phyloP scores from a whole-genome alignment of 1,284 basidiomycete species.

The Sanghuangporus weigelae region DNA sequence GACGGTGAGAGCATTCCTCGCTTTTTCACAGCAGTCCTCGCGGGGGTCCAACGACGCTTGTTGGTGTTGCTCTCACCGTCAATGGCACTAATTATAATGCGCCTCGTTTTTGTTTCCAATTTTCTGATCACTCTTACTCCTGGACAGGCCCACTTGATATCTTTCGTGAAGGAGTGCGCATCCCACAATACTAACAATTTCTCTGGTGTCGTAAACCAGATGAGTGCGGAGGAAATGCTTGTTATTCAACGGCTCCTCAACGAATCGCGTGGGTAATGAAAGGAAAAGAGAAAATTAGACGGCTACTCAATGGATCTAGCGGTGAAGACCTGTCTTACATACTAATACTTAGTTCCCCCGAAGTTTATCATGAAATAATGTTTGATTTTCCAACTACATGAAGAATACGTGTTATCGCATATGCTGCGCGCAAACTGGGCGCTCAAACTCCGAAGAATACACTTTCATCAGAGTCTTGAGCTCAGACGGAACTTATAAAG shows the following conservation, averaged over 20 bases:
- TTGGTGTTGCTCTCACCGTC: not conserved
- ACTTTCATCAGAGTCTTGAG: not conserved
- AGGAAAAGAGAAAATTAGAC: not conserved
- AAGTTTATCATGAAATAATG: too few species aligned
- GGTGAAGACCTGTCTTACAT: not conserved
- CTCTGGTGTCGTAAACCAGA: slow-evolving; percentile 54
- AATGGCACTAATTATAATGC: not conserved
- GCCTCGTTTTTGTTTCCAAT: not conserved
- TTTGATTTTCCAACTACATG: too few species aligned
- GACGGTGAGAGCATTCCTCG: slow-evolving; percentile 47
- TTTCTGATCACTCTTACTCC: slow-evolving; percentile 17
- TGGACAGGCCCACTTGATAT: slow-evolving; percentile 57
- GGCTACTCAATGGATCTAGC: not conserved
- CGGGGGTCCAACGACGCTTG: not conserved
- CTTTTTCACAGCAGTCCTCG: not conserved
- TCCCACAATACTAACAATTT: slow-evolving; percentile 63
- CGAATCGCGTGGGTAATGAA: not conserved
- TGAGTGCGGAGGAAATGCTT: slow-evolving; percentile 64
- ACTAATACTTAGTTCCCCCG: not conserved
- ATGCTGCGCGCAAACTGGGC: not conserved
- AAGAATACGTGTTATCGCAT: too few species aligned
- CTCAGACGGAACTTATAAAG: not conserved
- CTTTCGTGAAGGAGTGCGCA: slow-evolving; percentile 70
- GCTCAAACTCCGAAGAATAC: not conserved
- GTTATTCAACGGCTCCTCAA: slow-evolving; percentile 56